Percentiles rank a stretch among this genome's conserved stretches.
Evolutionary conservation across 2,329 filamentous ascomycete species (phyloP).

Genomic region (Stachybotrys chlorohalonatus): DNA sequence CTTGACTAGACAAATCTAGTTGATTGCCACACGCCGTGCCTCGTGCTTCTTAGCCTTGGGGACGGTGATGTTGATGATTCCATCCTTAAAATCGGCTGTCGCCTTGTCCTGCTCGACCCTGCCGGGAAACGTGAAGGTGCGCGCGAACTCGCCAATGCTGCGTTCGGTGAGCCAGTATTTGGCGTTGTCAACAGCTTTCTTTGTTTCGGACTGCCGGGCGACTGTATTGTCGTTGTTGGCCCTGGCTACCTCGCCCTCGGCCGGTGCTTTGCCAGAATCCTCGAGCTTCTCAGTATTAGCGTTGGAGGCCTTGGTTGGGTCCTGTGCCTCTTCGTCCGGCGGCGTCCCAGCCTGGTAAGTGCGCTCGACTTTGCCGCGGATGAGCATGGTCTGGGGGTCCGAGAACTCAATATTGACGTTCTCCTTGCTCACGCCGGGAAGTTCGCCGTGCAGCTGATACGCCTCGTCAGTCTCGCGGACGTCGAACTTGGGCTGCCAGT

Average conservation of each 20-base stretch:
- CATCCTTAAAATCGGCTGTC: slow-evolving; percentile 53
- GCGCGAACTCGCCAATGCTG: slow-evolving; percentile 56
- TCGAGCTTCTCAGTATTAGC: slow-evolving; percentile 27
- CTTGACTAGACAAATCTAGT: slow-evolving; percentile 22
- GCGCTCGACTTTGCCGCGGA: slow-evolving; percentile 62
- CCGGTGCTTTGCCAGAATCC: slow-evolving; percentile 48
- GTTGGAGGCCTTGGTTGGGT: slow-evolving; percentile 23
- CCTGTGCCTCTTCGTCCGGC: slow-evolving; percentile 38
- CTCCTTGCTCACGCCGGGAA: slow-evolving; percentile 66
- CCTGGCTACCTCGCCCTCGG: slow-evolving; percentile 49
- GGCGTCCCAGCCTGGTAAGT: slow-evolving; percentile 46
- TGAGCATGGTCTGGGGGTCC: slow-evolving; percentile 61
- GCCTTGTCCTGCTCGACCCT: slow-evolving; percentile 55
- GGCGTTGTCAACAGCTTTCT: slow-evolving; percentile 28
- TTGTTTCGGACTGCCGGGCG: slow-evolving; percentile 13
- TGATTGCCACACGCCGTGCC: slow-evolving; percentile 44
- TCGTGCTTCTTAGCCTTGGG: slow-evolving; percentile 58
- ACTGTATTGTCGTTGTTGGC: slow-evolving; percentile 15
- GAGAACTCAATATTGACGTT: slow-evolving; percentile 72
- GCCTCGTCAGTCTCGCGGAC: slow-evolving; percentile 58
- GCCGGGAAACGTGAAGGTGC: slow-evolving; percentile 58
- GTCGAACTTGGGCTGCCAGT: slow-evolving; percentile 72
- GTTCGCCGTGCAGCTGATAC: slow-evolving; percentile 74
- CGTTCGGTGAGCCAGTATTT: slow-evolving; percentile 68
- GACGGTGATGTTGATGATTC: slow-evolving; percentile 53